Conservation (phyloP, 768 basidiomycete species). For the Gymnopilus dilepis region DNA sequence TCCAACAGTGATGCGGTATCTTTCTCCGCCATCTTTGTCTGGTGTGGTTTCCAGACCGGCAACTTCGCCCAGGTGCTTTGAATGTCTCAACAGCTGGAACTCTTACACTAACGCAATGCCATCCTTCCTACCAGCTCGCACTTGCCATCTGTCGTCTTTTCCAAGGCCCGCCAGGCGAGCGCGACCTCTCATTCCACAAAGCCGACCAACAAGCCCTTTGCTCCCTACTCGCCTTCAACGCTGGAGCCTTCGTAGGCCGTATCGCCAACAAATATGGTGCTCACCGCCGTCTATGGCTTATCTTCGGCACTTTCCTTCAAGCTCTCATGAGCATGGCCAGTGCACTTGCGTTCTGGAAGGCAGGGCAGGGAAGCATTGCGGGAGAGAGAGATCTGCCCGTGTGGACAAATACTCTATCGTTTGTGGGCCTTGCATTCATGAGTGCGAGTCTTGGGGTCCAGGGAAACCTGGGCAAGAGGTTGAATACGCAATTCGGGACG, state of each 20-base stretch:
- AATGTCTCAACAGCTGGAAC: not conserved
- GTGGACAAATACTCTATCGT: conserved; percentile 72
- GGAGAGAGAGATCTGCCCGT: conserved; percentile 62
- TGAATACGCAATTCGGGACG: conserved; percentile 81
- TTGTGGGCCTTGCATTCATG: conserved; percentile 77
- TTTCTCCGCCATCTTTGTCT: conserved; percentile 82
- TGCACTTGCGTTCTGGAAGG: conserved; percentile 75
- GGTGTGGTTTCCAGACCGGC: conserved; percentile 88
- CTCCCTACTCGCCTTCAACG: conserved; percentile 78
- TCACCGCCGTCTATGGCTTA: conserved; percentile 77
- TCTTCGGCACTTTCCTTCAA: conserved; percentile 73
- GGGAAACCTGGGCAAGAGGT: conserved; percentile 82
- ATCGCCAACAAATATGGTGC: conserved; percentile 83
- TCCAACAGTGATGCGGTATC: conserved; percentile 68
- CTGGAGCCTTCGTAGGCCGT: conserved; percentile 79
- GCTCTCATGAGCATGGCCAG: conserved; percentile 76
- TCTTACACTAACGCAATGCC: not conserved
- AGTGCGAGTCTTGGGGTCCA: conserved; percentile 85
- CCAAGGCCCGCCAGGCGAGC: conserved; percentile 47
- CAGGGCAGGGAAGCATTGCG: conserved; percentile 59
- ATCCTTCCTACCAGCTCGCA: conserved; percentile 54
- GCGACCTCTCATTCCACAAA: conserved; percentile 70
- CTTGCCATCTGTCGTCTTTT: conserved; percentile 86
- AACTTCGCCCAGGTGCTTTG: conserved; percentile 67
- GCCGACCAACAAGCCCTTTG: conserved; percentile 85